A percentile compares a stretch with the other conserved stretches of the same genome.
Evolutionary conservation across 352 stramenopile genomes (phyloP).

Genomic region (Phytophthora uliginosa): DNA sequence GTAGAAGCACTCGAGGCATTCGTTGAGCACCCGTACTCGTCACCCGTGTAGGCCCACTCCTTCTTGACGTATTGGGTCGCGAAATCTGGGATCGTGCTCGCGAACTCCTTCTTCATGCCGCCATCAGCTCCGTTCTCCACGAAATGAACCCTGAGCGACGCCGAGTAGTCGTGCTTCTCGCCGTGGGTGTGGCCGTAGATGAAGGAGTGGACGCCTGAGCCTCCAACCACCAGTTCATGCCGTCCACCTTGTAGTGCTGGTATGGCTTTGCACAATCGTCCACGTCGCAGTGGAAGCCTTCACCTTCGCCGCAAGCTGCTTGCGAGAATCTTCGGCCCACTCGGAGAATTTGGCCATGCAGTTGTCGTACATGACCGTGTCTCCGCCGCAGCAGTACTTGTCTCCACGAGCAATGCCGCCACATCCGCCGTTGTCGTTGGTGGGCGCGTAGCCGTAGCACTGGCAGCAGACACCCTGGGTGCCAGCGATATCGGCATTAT

Average conservation of each 20-base stretch:
- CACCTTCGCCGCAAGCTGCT: slow-evolving; percentile 2
- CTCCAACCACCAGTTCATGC: neutral
- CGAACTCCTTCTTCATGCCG: neutral
- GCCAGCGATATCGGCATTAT: slow-evolving; percentile 57
- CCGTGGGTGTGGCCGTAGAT: slow-evolving; percentile 76
- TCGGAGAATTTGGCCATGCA: slow-evolving; percentile 15
- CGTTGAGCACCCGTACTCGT: slow-evolving; percentile 44
- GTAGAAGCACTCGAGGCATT: slow-evolving; percentile 81
- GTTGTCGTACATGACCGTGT: slow-evolving; percentile 11
- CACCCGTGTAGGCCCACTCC: slow-evolving; percentile 1
- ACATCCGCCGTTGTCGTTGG: slow-evolving; percentile 2
- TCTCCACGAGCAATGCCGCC: slow-evolving; percentile 7
- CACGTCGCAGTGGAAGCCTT: slow-evolving; percentile 13
- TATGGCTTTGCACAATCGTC: neutral
- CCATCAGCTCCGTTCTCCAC: slow-evolving; percentile 10
- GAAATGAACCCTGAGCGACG: slow-evolving; percentile 33
- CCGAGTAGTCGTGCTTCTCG: slow-evolving; percentile 82
- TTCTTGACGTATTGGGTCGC: slow-evolving; percentile 8
- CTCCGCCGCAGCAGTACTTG: slow-evolving; percentile 13
- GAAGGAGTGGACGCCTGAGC: slow-evolving; percentile 16
- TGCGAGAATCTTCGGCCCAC: slow-evolving; percentile 12
- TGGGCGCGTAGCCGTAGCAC: slow-evolving; percentile 18
- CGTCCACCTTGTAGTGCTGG: slow-evolving; percentile 12
- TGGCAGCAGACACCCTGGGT: slow-evolving; percentile 51
- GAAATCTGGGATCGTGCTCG: neutral